These are phyloP conservation scores for Castanea crenata DNA, from an alignment of 306 rosid species.

Conservation along the genomic window DNA sequence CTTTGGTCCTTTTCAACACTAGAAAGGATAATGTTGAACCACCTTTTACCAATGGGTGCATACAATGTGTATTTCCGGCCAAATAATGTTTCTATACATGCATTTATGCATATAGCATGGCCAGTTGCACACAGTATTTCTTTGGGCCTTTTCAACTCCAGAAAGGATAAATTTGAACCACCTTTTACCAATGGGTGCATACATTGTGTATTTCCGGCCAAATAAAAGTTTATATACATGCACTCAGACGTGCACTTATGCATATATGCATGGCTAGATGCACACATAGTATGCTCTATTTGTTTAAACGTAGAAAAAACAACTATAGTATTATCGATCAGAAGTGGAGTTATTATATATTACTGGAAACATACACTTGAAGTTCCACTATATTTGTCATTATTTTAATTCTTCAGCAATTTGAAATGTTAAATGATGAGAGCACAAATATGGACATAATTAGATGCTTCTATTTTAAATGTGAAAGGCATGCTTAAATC, in stretches of 20 bases:
- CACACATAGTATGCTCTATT: background rate
- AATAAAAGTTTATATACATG: no score
- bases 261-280: background rate
- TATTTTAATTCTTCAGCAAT: background rate
- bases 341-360: background rate
- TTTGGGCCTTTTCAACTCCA: no score
- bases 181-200: no score
- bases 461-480: background rate
- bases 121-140: no score
- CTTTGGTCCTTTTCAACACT: no score
- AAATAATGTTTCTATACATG: no score
- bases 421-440: background rate
- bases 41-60: no score
- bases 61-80: no score
- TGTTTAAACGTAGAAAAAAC: background rate
- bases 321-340: background rate
- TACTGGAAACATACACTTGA: background rate
- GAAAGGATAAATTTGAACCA: no score
- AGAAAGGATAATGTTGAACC: no score
- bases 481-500: background rate
- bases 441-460: background rate
- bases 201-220: no score
- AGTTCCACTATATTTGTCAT: background rate
- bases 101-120: no score
- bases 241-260: background rate